These are phyloP conservation scores for Pseudogymnoascus sp. DNA, from an alignment of 2,329 filamentous ascomycete genomes.

Conservation along the genomic window DNA sequence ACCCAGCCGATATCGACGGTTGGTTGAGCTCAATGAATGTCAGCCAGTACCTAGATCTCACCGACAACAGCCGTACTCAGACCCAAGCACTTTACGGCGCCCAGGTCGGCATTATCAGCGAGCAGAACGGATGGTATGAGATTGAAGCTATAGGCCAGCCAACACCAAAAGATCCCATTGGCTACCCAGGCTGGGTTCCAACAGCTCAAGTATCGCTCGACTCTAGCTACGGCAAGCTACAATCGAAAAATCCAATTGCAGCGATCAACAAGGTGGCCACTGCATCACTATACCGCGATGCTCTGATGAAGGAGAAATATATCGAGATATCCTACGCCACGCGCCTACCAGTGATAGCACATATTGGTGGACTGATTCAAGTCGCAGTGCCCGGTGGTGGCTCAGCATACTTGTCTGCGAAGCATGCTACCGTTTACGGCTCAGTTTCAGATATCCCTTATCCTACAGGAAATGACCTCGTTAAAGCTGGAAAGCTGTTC, in stretches of 20 bases:
- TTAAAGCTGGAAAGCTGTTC: not conserved
- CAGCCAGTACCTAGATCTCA: not conserved
- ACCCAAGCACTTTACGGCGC: not conserved
- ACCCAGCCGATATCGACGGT: not conserved
- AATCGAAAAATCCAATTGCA: not conserved
- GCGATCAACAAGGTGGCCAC: not conserved
- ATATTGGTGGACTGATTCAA: not conserved
- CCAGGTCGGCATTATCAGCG: not conserved
- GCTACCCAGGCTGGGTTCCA: not conserved
- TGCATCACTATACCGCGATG: not conserved
- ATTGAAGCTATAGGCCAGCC: not conserved
- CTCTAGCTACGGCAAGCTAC: not conserved
- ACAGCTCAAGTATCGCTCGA: not conserved
- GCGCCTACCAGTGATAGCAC: not conserved
- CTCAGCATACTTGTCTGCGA: not conserved
- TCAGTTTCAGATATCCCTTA: not conserved
- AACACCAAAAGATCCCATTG: not conserved
- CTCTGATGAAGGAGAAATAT: not conserved
- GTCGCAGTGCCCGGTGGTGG: not conserved
- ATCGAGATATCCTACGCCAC: not conserved
- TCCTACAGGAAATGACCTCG: not conserved
- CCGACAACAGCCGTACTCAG: not conserved
- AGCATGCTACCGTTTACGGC: not conserved
- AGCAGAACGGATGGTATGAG: constrained; percentile 1
- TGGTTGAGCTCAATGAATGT: not conserved